Evolutionary conservation across 73 alveolate genomes (phyloP), one percentile per base, ranked within the genome.

Genomic region (Paramecium primaurelia): DNA sequence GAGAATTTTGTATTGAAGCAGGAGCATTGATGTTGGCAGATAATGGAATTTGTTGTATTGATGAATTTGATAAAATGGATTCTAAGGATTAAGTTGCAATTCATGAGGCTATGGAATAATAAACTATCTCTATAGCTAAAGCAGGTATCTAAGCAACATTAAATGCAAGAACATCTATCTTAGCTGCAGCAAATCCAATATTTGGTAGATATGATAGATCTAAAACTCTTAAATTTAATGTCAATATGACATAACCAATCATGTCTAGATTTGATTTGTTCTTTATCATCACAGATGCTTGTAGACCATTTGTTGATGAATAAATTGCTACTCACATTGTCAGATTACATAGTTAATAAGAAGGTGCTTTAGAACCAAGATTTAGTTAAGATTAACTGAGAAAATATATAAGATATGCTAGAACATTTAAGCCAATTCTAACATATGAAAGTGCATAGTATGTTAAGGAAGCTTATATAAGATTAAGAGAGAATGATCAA

Each of bases 21-120:
- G 99, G 99, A 36, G 99, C 99, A n/a, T 95, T 99, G 86, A 97
- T 99, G 99, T 97, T 99, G 40, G 99, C 99, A 22, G 99, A 99
- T 95, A 96, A 98, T 86, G 99, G 99, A 4, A 96, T 99, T 45
- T 99, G 99, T 94, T 98, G 99, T 92, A 98, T 99, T 36, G 99
- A 98, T 93, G 99, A 99, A 95, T 99, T 99, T 80, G 99, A 99
- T 92, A 97, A 98, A 92, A 99, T 99, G 99, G 99, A 99, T 80
- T 93, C 94, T 32, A 98, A 96, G 91, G 99, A 99, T 95, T 97
- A 98, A 96, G 99, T 97, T 0, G 99, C 99, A 38, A 99, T 99
- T 84, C 99, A 99, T 94, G 99, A 99, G 93, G 99, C 99, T 42
- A 99, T 99, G 99, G 99, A 99, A 95, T 99, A 99, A 95, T 98